phyloP scores from a whole-genome alignment of 1,284 basidiomycete genomes.

The Marasmius oreades region DNA sequence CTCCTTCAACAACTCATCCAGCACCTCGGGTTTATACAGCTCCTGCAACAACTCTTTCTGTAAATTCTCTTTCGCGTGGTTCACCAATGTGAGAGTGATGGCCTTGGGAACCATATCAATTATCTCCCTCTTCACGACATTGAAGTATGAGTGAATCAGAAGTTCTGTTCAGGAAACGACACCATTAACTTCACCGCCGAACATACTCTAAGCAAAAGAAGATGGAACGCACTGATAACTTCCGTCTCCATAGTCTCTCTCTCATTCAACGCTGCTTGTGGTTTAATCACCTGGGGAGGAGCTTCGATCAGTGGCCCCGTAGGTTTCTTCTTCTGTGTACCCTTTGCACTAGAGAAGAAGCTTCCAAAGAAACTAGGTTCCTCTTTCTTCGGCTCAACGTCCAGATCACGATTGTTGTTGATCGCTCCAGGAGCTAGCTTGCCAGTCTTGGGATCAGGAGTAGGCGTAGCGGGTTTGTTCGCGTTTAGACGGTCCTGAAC shows the following conservation, averaged over 20 bases:
- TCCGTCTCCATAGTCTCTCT: constrained; percentile 98
- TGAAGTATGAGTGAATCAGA: constrained; percentile 92
- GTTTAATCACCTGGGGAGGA: constrained; percentile 89
- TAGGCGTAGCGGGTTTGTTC: constrained; percentile 62
- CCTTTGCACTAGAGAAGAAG: constrained; percentile 77
- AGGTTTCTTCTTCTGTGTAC: constrained; percentile 72
- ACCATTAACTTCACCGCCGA: constrained; percentile 4
- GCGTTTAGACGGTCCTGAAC: constrained; percentile 84
- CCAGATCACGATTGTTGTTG: constrained; percentile 94
- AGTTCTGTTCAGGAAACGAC: constrained; percentile 55
- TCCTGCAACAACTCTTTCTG: constrained; percentile 88
- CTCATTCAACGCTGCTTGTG: constrained; percentile 90
- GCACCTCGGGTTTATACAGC: constrained; percentile 87
- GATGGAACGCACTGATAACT: constrained; percentile 85
- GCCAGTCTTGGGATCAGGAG: constrained; percentile 66
- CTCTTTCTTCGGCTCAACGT: constrained; percentile 85
- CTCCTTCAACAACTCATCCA: constrained; percentile 92
- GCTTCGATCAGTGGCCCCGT: constrained; percentile 73
- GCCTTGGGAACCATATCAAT: constrained; percentile 99
- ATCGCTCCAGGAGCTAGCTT: constrained; percentile 61
- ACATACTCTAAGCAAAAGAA: constrained; percentile 18
- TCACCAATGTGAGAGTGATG: constrained; percentile 91
- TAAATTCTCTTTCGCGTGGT: constrained; percentile 88
- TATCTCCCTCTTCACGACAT: constrained; percentile 98
- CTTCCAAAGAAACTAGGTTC: constrained; percentile 94